A percentile compares a stretch with the other conserved stretches of the same genome.
Evolutionary conservation across 2,329 filamentous ascomycete species (phyloP).

Genomic region (Monilinia fructigena): DNA sequence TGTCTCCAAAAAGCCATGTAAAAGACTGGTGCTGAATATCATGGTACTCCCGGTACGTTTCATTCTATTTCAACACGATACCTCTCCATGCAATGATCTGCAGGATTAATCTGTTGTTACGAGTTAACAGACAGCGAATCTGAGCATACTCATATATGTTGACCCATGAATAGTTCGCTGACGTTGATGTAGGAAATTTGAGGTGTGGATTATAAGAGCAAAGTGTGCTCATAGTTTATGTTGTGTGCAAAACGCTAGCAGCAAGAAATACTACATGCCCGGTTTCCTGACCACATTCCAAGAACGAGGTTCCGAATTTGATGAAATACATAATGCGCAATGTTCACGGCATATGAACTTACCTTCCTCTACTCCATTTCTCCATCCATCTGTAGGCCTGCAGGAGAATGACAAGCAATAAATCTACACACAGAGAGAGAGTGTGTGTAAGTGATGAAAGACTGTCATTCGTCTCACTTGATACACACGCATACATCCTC

Average conservation of each 20-base stretch:
- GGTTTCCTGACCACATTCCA: neutral
- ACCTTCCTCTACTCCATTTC: too few relatives aligned
- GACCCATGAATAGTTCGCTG: neutral
- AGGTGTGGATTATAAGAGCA: neutral
- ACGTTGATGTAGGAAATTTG: neutral
- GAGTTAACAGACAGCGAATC: too few relatives aligned
- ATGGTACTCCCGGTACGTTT: too few relatives aligned
- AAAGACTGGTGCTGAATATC: too few relatives aligned
- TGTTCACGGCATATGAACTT: too few relatives aligned
- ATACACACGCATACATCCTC: too few relatives aligned
- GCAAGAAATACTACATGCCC: neutral
- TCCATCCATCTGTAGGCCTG: too few relatives aligned
- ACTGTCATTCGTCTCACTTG: too few relatives aligned
- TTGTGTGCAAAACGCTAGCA: neutral
- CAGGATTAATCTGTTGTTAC: neutral
- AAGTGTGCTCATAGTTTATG: neutral
- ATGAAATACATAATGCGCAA: neutral
- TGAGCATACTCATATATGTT: neutral
- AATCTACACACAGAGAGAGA: neutral
- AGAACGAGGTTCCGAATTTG: neutral
- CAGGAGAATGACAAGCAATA: too few relatives aligned
- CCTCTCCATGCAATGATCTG: neutral
- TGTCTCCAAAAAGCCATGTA: too few relatives aligned
- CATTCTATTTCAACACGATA: neutral
- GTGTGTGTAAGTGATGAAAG: too few relatives aligned